phyloP scores from a whole-genome alignment of 163 green algal species.

The Chlorella variabilis region DNA sequence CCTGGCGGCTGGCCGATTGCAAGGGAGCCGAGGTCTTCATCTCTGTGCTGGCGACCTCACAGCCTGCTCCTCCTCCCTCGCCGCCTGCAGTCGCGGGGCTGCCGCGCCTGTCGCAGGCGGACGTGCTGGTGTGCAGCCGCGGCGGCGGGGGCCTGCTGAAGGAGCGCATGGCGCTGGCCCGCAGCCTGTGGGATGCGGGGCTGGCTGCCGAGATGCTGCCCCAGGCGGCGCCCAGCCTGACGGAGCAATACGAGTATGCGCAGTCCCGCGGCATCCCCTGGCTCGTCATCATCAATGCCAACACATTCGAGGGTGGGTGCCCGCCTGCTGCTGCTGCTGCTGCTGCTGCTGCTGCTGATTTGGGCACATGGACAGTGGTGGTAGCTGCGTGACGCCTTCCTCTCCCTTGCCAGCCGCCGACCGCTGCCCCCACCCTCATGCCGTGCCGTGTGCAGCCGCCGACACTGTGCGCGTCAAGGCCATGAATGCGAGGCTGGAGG shows the following conservation, averaged over 20 bases:
- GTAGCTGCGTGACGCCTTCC: too few species aligned
- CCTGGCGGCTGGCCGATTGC: background rate
- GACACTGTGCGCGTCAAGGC: slow-evolving; percentile 52
- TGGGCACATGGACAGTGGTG: too few species aligned
- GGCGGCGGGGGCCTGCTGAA: slow-evolving; percentile 72
- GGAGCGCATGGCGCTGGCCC: slow-evolving; percentile 79
- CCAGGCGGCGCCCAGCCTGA: slow-evolving; percentile 66
- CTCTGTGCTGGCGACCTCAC: background rate
- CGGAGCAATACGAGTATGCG: slow-evolving; percentile 89
- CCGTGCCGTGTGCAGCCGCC: slow-evolving; percentile 42
- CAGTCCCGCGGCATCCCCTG: slow-evolving; percentile 67
- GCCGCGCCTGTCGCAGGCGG: slow-evolving; percentile 47
- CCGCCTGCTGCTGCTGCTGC: background rate
- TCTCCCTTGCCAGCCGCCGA: too few species aligned
- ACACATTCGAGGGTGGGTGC: slow-evolving; percentile 18
- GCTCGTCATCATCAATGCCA: slow-evolving; percentile 77
- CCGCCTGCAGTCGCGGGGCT: slow-evolving; percentile 15
- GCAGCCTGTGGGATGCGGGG: slow-evolving; percentile 75
- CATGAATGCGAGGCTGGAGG: slow-evolving; percentile 36
- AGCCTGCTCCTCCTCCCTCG: background rate
- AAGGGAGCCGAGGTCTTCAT: too few species aligned
- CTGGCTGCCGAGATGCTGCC: slow-evolving; percentile 79
- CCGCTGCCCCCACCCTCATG: too few species aligned
- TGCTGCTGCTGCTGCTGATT: background rate
- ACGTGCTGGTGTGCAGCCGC: slow-evolving; percentile 78